Evolutionary conservation across 768 basidiomycete species (phyloP).

Genomic region (Trametes maxima): DNA sequence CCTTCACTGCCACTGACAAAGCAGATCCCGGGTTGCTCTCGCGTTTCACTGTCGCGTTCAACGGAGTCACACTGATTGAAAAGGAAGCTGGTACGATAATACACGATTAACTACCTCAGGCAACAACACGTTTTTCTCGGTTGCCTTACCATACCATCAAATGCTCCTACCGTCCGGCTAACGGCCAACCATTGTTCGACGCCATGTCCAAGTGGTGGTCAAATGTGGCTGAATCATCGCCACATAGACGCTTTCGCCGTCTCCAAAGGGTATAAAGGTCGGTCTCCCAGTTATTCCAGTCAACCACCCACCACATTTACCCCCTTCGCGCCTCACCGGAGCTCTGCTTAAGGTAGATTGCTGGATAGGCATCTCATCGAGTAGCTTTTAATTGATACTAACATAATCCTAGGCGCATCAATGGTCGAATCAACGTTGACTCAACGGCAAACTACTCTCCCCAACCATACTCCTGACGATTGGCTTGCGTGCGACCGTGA

Average conservation of each 20-base stretch:
- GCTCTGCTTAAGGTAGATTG: not conserved
- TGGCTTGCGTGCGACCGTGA: constrained; percentile 17
- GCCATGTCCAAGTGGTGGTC: not conserved
- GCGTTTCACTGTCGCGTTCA: too few relatives aligned
- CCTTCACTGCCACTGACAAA: too few relatives aligned
- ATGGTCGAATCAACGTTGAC: not conserved
- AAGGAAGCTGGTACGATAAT: too few relatives aligned
- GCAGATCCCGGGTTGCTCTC: too few relatives aligned
- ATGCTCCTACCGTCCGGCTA: not conserved
- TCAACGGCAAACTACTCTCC: too few relatives aligned
- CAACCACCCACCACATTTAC: not conserved
- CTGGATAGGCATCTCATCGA: not conserved
- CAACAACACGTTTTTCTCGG: not conserved
- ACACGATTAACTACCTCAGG: not conserved
- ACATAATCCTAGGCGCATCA: not conserved
- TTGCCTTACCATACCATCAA: not conserved
- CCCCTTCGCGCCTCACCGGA: not conserved
- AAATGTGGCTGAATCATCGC: not conserved
- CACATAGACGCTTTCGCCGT: not conserved
- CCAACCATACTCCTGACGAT: not conserved
- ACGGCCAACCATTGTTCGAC: not conserved
- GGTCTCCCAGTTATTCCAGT: not conserved
- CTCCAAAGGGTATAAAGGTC: not conserved
- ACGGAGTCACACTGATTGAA: too few relatives aligned
- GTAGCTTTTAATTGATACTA: not conserved